These are phyloP conservation scores for Apiospora sp. DNA, from an alignment of 2,329 filamentous ascomycete genomes.

Conservation along the genomic window DNA sequence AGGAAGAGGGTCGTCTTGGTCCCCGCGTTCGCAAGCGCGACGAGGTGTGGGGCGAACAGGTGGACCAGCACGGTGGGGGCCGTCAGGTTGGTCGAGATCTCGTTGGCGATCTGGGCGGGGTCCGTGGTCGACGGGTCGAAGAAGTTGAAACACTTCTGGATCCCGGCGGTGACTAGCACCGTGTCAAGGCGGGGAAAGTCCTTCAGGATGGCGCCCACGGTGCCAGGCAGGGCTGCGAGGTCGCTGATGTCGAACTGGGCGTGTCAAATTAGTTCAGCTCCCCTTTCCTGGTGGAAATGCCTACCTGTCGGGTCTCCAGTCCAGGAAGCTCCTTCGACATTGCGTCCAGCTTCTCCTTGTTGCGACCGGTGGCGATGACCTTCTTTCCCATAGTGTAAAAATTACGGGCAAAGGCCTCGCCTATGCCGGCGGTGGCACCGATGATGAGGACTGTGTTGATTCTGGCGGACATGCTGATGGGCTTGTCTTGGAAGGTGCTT, in stretches of 20 bases:
- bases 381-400: constrained; percentile 48
- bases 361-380: constrained; percentile 52
- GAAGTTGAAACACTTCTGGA: constrained; percentile 37
- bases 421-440: constrained; percentile 50
- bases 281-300: no score
- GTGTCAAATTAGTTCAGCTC: constrained; percentile 27
- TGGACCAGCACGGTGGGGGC: constrained; percentile 40
- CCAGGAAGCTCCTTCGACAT: constrained; percentile 36
- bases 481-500: no score
- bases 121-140: constrained; percentile 35
- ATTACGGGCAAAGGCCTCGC: constrained; percentile 46
- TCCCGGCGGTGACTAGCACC: constrained; percentile 43
- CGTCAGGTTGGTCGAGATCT: not conserved
- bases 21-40: constrained; percentile 29
- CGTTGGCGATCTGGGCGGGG: constrained; percentile 36
- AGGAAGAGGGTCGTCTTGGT: constrained; percentile 38
- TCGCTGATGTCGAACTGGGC: constrained; percentile 35
- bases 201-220: constrained; percentile 40
- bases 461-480: constrained; percentile 30
- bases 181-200: constrained; percentile 39
- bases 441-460: constrained; percentile 42
- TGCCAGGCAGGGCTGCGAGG: constrained; percentile 47
- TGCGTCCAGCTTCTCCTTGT: constrained; percentile 34
- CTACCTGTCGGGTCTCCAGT: constrained; percentile 37
- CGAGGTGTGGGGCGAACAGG: constrained; percentile 39